phyloP scores from a whole-genome alignment of 2,329 filamentous ascomycete species.

The Mycocentrospora acerina region DNA sequence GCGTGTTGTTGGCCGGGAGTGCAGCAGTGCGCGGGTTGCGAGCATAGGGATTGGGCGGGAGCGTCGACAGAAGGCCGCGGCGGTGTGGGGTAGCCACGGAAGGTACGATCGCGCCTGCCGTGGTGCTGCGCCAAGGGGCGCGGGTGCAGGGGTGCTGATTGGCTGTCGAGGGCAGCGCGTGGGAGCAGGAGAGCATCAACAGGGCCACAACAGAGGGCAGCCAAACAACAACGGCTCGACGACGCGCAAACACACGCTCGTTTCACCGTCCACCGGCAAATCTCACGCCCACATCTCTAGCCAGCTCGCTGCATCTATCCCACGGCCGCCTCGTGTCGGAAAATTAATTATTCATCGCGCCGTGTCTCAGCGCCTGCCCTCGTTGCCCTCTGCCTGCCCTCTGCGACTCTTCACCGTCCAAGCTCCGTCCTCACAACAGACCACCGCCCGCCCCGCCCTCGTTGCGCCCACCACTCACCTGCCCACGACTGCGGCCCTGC shows the following conservation, averaged over 20 bases:
- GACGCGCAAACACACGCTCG: constrained; percentile 2
- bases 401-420: constrained; percentile 7
- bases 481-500: constrained; percentile 4
- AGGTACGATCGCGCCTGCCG: not conserved
- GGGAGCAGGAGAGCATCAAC: constrained; percentile 10
- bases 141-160: constrained; percentile 17
- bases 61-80: constrained; percentile 11
- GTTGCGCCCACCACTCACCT: constrained; percentile 5
- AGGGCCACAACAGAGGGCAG: constrained; percentile 30
- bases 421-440: constrained; percentile 16
- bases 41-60: constrained; percentile 24
- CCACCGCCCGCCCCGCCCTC: constrained; percentile 12
- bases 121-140: constrained; percentile 1
- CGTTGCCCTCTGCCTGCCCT: constrained; percentile 5
- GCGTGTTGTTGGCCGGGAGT: constrained; percentile 11
- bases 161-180: constrained; percentile 19
- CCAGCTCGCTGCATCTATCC: constrained; percentile 4
- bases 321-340: constrained; percentile 8
- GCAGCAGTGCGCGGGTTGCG: constrained; percentile 17
- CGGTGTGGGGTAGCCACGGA: constrained; percentile 8
- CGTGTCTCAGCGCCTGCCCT: constrained; percentile 5
- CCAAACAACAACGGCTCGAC: constrained; percentile 24
- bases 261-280: not conserved
- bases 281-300: not conserved
- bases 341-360: not conserved